Evolutionary conservation across 2,329 filamentous ascomycete species (phyloP), one percentile per base, ranked within the genome.

Genomic region (Claviceps quebecensis): DNA sequence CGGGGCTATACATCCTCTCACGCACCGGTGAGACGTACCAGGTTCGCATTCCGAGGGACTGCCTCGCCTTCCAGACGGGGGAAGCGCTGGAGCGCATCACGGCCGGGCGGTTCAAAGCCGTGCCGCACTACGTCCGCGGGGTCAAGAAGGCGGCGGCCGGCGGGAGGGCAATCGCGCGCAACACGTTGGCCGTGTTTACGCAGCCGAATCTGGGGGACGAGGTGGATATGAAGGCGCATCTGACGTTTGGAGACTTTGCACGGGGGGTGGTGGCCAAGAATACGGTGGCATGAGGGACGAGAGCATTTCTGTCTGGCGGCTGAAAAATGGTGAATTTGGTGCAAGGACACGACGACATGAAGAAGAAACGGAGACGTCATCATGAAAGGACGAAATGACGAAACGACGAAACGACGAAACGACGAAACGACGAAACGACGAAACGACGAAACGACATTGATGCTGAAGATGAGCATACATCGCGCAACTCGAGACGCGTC

Each of bases 131-230:
- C 66, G 93, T 98, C 8, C 77, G 84, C 57, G 91, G 90, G 0
- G 82, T 85, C 4, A 75, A 34, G 78, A 9, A 11, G 56, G 72
- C 77, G 1, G 76, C 73, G 45, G 69, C 67, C 39, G 67, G 73
- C 52, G 70, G 68, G 14, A 72, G 71, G 70, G 71, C 29, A 2
- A 76, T 90, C 54, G 86, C 85, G 29, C 73, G 85, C 53, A 97
- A 97, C 69, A 98, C 93, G 9, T 69, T 98, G 58, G 93, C 93
- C 0, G 89, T 97, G 9, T 98, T 97, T 63, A 98, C 91, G 53
- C 93, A 98, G 75, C 93, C 93, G 23, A 95, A 96, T 70, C 67
- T 97, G 54, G 86, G 79, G 59, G 86, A 90, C 59, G 77, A 81
- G 68, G 84, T 91, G 14, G 86, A 91, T 61, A 75, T 79, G 53